Percentiles rank a stretch among this genome's conserved stretches.
Evolutionary conservation across 2,329 filamentous ascomycete species (phyloP).

Genomic region (Neofusicoccum kwambonambiense): DNA sequence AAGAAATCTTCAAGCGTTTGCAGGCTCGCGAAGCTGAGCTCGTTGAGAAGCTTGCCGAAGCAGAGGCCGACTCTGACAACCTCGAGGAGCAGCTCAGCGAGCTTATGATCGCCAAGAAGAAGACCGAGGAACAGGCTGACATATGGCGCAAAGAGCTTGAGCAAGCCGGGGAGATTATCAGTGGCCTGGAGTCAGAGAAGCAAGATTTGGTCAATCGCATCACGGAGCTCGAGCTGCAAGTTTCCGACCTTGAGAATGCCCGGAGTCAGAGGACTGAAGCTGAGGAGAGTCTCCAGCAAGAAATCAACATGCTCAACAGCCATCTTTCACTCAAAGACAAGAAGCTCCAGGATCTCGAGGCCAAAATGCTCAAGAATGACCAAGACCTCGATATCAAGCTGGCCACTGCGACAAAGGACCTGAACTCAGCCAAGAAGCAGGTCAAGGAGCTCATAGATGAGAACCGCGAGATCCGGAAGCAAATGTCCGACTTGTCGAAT

Average conservation of each 20-base stretch:
- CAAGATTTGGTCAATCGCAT: constrained; percentile 67
- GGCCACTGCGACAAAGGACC: constrained; percentile 72
- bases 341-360: constrained; percentile 84
- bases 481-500: constrained; percentile 81
- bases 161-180: constrained; percentile 85
- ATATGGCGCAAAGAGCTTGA: constrained; percentile 78
- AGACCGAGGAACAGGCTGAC: constrained; percentile 80
- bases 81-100: constrained; percentile 92
- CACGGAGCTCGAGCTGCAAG: constrained; percentile 65
- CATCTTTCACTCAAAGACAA: constrained; percentile 85
- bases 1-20: constrained; percentile 97
- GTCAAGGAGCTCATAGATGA: constrained; percentile 76
- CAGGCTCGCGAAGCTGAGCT: constrained; percentile 89
- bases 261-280: constrained; percentile 73
- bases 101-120: constrained; percentile 83
- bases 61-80: constrained; percentile 89
- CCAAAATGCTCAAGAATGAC: constrained; percentile 77
- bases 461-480: constrained; percentile 77
- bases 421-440: constrained; percentile 69
- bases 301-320: constrained; percentile 88
- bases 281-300: constrained; percentile 74
- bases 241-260: constrained; percentile 67
- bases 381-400: constrained; percentile 88
- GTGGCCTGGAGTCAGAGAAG: constrained; percentile 83
- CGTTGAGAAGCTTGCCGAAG: constrained; percentile 86